Evolutionary conservation across 495 filamentous ascomycete genomes (phyloP).

Genomic region (Aspergillus sclerotiicarbonarius): DNA sequence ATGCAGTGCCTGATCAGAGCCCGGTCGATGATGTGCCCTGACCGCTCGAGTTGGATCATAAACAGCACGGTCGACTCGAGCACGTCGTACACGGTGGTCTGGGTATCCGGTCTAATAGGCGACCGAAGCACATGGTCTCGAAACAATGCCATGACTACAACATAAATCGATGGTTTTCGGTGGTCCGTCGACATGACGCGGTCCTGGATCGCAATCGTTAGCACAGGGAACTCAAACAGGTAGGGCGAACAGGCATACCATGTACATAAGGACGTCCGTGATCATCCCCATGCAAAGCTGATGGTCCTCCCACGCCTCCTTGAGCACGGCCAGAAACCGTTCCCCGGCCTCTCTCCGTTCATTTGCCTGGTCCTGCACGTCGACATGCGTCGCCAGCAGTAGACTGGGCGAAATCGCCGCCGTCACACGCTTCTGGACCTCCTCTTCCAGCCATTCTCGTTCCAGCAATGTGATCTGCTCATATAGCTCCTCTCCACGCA

Average conservation of each 20-base stretch:
- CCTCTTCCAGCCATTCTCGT: conserved; percentile 68
- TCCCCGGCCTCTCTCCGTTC: conserved; percentile 81
- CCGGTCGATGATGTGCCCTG: conserved; percentile 86
- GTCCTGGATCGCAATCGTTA: conserved; percentile 49
- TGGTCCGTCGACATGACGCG: conserved; percentile 72
- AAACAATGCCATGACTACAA: conserved; percentile 80
- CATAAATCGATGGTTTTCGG: conserved; percentile 74
- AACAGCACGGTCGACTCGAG: conserved; percentile 82
- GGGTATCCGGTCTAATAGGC: conserved; percentile 41
- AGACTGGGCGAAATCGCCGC: conserved; percentile 61
- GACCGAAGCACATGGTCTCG: conserved; percentile 74
- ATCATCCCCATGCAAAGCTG: conserved; percentile 95
- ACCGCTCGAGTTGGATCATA: conserved; percentile 87
- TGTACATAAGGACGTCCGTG: conserved; percentile 97
- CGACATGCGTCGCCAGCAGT: conserved; percentile 41
- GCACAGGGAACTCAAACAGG: neutral
- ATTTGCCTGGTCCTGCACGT: conserved; percentile 54
- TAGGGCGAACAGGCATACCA: conserved; percentile 51
- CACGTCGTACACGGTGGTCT: conserved; percentile 58
- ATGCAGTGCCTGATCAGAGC: conserved; percentile 77
- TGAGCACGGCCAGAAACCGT: conserved; percentile 74
- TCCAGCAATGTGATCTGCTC: conserved; percentile 75
- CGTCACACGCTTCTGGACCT: conserved; percentile 64
- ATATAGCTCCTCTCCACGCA: conserved; percentile 83
- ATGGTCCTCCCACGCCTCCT: conserved; percentile 81